Conservation (phyloP, 2,329 filamentous ascomycete genomes). For the Diplodia scrobiculata region DNA sequence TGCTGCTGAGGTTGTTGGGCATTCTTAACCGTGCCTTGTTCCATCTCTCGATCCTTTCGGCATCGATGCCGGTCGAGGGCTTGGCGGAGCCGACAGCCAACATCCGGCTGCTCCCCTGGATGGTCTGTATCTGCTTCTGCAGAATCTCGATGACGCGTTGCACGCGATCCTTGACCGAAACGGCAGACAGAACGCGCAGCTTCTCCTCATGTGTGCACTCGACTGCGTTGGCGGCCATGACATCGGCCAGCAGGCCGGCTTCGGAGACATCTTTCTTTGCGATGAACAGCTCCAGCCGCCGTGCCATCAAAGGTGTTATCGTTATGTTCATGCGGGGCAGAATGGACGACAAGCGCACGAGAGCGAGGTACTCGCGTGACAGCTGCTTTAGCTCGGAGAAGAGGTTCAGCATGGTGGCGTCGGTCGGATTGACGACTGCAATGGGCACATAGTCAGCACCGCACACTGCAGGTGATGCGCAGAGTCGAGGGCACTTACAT, state of each 20-base stretch:
- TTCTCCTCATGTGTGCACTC: constrained; percentile 90
- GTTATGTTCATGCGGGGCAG: constrained; percentile 66
- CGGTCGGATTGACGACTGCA: constrained; percentile 51
- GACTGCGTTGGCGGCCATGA: constrained; percentile 90
- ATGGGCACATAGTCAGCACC: background rate
- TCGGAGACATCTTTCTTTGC: constrained; percentile 77
- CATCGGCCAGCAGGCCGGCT: constrained; percentile 85
- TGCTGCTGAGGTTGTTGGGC: constrained; percentile 32
- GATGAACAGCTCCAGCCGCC: constrained; percentile 85
- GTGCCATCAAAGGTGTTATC: constrained; percentile 65
- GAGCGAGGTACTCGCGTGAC: constrained; percentile 80
- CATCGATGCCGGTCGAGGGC: constrained; percentile 44
- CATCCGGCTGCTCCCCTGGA: constrained; percentile 86
- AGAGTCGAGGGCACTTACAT: constrained; percentile 49
- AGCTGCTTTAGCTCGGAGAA: constrained; percentile 82
- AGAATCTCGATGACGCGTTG: constrained; percentile 81
- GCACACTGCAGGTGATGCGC: background rate
- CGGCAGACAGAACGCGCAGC: constrained; percentile 77
- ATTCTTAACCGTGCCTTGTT: constrained; percentile 33
- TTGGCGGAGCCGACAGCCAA: constrained; percentile 72
- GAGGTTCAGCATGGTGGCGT: constrained; percentile 66
- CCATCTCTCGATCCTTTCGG: constrained; percentile 45
- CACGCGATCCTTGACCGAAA: constrained; percentile 76
- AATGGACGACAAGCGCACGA: constrained; percentile 82
- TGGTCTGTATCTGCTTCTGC: constrained; percentile 75